These are phyloP conservation scores for Paralagenidium karlingii DNA, from an alignment of 352 stramenopile species.

Conservation along the genomic window DNA sequence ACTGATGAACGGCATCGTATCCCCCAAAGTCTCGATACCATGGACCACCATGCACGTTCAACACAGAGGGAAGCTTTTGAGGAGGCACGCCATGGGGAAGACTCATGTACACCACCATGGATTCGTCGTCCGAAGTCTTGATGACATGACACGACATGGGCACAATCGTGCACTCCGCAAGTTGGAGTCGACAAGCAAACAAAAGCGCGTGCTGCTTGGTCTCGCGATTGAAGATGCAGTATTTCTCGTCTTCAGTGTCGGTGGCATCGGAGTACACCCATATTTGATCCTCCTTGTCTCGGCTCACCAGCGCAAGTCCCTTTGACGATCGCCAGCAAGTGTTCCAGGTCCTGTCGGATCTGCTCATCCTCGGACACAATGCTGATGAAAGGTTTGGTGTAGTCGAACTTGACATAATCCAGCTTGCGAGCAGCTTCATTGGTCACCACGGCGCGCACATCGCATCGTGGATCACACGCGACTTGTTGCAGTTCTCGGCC, in stretches of 20 bases:
- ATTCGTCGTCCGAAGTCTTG: slow-evolving; percentile 24
- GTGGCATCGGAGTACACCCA: slow-evolving; percentile 45
- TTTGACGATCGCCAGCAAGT: slow-evolving; percentile 4
- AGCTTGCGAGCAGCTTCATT: slow-evolving; percentile 10
- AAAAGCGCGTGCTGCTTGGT: slow-evolving; percentile 16
- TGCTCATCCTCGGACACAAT: slow-evolving; percentile 16
- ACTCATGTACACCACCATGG: slow-evolving; percentile 30
- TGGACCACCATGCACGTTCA: slow-evolving; percentile 24
- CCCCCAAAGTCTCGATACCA: slow-evolving; percentile 20
- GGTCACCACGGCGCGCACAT: slow-evolving; percentile 16
- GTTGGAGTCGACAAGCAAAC: slow-evolving; percentile 17
- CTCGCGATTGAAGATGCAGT: slow-evolving; percentile 25
- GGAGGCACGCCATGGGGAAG: slow-evolving; percentile 14
- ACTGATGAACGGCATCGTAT: slow-evolving; percentile 19
- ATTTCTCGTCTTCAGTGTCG: slow-evolving; percentile 34
- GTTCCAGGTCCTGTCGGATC: slow-evolving; percentile 15
- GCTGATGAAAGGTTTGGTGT: slow-evolving; percentile 16
- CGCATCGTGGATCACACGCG: slow-evolving; percentile 12
- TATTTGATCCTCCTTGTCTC: slow-evolving; percentile 28
- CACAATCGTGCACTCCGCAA: slow-evolving; percentile 24
- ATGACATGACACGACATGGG: slow-evolving; percentile 20
- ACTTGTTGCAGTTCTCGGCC: slow-evolving; percentile 14
- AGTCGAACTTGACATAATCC: slow-evolving; percentile 20
- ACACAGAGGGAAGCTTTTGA: slow-evolving; percentile 20
- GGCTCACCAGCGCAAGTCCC: slow-evolving; percentile 19